Percentiles rank a stretch among this genome's conserved stretches.
Evolutionary conservation across 495 filamentous ascomycete species (phyloP).

Genomic region (Xylaria flabelliformis): DNA sequence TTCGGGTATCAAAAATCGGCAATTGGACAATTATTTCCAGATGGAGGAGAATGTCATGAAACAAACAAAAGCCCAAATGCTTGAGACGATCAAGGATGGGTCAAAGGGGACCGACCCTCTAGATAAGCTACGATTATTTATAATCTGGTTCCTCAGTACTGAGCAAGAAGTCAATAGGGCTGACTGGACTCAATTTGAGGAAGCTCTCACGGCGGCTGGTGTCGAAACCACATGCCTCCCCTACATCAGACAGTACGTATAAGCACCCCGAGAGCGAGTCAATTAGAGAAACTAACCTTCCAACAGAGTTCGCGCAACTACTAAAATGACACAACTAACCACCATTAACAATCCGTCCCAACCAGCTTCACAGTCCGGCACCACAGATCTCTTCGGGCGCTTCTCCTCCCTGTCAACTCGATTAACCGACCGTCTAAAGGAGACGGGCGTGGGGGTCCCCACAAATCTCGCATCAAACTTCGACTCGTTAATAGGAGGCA

Average conservation of each 20-base stretch:
- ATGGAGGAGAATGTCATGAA: slow-evolving; percentile 93
- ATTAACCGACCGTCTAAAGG: slow-evolving; percentile 91
- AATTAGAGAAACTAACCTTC: slow-evolving; percentile 38
- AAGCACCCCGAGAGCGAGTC: not conserved
- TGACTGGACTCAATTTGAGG: slow-evolving; percentile 88
- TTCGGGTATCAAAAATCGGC: slow-evolving; percentile 90
- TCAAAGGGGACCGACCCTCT: slow-evolving; percentile 82
- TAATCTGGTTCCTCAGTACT: slow-evolving; percentile 97
- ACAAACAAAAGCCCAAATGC: slow-evolving; percentile 86
- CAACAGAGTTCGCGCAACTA: slow-evolving; percentile 85
- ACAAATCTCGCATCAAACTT: slow-evolving; percentile 81
- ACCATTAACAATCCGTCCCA: slow-evolving; percentile 72
- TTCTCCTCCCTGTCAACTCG: slow-evolving; percentile 89
- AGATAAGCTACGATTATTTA: slow-evolving; percentile 91
- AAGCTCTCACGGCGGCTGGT: slow-evolving; percentile 76
- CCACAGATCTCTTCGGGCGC: slow-evolving; percentile 82
- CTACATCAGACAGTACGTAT: slow-evolving; percentile 79
- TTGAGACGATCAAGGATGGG: slow-evolving; percentile 82
- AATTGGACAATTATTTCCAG: slow-evolving; percentile 95
- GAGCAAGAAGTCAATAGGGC: slow-evolving; percentile 83
- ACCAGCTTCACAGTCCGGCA: slow-evolving; percentile 59
- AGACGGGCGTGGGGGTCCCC: slow-evolving; percentile 68
- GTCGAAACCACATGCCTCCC: slow-evolving; percentile 76
- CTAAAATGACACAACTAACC: slow-evolving; percentile 98
- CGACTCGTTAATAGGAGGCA: slow-evolving; percentile 93